phyloP scores from a whole-genome alignment of 345 rosid species.

The Salix koriyanagi region DNA sequence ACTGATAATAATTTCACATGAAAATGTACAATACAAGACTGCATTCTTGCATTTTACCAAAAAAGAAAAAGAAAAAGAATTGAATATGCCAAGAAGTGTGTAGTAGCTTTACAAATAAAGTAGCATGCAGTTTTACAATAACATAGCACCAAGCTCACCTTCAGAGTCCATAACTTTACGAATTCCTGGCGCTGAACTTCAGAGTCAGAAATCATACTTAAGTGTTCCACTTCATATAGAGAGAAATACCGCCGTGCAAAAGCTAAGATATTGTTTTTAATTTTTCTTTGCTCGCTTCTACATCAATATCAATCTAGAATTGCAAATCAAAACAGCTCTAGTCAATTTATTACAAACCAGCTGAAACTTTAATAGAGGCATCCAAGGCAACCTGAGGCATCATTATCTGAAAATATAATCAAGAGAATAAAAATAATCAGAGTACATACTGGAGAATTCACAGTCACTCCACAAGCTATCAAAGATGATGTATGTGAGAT shows the following conservation, averaged over 20 bases:
- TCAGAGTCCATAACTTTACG: conserved; percentile 83
- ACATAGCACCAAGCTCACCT: conserved; percentile 40
- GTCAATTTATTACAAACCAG: background rate
- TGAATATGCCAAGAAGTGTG: background rate
- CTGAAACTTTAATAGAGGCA: background rate
- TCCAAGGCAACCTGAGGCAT: background rate
- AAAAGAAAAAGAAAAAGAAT: background rate
- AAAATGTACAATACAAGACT: background rate
- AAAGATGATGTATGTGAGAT: conserved; percentile 80
- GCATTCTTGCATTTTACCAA: background rate
- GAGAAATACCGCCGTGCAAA: conserved; percentile 66
- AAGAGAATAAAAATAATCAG: background rate
- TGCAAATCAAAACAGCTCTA: conserved; percentile 3
- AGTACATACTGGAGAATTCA: conserved; percentile 49
- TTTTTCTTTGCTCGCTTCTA: conserved; percentile 68
- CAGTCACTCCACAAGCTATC: conserved; percentile 80
- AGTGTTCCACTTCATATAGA: conserved; percentile 45
- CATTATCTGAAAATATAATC: background rate
- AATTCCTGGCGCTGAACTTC: conserved; percentile 63
- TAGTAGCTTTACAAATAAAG: background rate
- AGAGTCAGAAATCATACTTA: conserved; percentile 54
- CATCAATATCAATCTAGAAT: conserved; percentile 73
- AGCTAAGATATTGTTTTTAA: conserved; percentile 47
- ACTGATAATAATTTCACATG: background rate
- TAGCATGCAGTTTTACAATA: background rate